Base-by-base conservation (phyloP, 257 asterid genomes). In the Craterostigma plantagineum region DNA sequence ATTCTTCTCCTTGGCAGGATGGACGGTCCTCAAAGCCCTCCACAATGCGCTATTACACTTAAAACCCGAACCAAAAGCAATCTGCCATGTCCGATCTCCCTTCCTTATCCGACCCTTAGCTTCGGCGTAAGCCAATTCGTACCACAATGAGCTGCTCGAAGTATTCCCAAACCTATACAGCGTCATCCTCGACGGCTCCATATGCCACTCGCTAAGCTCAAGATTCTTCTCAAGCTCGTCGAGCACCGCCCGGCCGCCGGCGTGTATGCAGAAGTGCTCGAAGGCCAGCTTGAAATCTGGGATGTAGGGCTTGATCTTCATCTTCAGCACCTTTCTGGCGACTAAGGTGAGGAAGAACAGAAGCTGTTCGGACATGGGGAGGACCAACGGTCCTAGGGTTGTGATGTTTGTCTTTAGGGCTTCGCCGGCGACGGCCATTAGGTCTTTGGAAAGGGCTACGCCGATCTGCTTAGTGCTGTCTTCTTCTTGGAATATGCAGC, bases 171-270 rank as follows among this genome's bases (percentile, higher is more conserved):
- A 37, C 41, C 41, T 37, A 8, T 37, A 37, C 13, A 37, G 66
- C 15, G 79, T 71, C 79, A 66, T 71, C 40, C 79, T 66, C 34
- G 81, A 72, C 2, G 77, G 73, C 49, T 72, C 81, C 81, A 72
- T 68, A 14, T 68, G 73, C 77, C 73, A 57, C 12, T 59, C 51
- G 11, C 57, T 49, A 0, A 72, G 58, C n/a, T 59, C 64, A 7
- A 72, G 66, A 48, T 68, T 68, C 64, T 65, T 65, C 45, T 72
- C 73, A 0, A 68, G 12, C 18, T 62, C 73, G 27, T 72, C 80
- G 42, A 72, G 15, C 49, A 72, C 80, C 0, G 68, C 71, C 14
- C 72, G 57, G 1, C 75, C 79, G 1, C 79, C 79, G 0, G 79
- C 75, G 18, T 71, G 79, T 16, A 71, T 61, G 46, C 79, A 71